A percentile compares a stretch with the other conserved stretches of the same genome.
phyloP scores from a whole-genome alignment of 352 stramenopile genomes.

The Pythium insidiosum region DNA sequence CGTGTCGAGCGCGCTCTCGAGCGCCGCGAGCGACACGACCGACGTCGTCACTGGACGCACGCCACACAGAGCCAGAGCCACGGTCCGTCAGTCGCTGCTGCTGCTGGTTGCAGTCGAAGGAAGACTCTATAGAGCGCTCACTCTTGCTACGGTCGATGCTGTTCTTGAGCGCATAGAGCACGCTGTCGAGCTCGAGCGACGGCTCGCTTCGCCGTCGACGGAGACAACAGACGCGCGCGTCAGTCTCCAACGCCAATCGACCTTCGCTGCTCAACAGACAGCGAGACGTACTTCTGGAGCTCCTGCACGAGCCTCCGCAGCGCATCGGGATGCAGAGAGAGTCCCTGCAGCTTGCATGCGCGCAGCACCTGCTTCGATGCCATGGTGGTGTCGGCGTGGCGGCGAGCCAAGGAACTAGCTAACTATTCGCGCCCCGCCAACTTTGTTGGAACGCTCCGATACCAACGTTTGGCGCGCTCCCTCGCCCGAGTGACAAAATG shows the following conservation, averaged over 20 bases:
- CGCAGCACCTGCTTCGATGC: slow-evolving; percentile 76
- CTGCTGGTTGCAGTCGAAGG: no score
- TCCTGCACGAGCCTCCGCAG: slow-evolving; percentile 55
- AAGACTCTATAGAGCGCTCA: no score
- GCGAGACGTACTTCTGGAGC: slow-evolving; percentile 33
- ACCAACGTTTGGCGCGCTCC: no score
- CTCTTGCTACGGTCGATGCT: slow-evolving; percentile 85
- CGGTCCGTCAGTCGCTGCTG: no score
- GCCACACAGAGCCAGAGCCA: background rate
- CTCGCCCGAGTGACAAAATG: no score
- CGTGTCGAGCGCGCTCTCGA: slow-evolving; percentile 78
- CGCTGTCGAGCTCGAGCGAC: slow-evolving; percentile 70
- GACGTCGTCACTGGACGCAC: slow-evolving; percentile 52
- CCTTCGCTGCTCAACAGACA: no score
- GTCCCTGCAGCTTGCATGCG: slow-evolving; percentile 76
- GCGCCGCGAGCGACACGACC: slow-evolving; percentile 73
- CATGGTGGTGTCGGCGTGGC: no score
- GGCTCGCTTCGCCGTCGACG: slow-evolving; percentile 34
- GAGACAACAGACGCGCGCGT: no score
- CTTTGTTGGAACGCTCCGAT: no score
- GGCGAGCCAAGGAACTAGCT: no score
- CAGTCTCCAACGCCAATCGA: no score
- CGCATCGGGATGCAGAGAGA: slow-evolving; percentile 71
- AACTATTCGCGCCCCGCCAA: no score
- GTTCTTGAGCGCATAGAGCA: slow-evolving; percentile 85